Evolutionary conservation across 2,329 filamentous ascomycete genomes (phyloP), one percentile per base, ranked within the genome.

Genomic region (Pseudopithomyces chartarum): DNA sequence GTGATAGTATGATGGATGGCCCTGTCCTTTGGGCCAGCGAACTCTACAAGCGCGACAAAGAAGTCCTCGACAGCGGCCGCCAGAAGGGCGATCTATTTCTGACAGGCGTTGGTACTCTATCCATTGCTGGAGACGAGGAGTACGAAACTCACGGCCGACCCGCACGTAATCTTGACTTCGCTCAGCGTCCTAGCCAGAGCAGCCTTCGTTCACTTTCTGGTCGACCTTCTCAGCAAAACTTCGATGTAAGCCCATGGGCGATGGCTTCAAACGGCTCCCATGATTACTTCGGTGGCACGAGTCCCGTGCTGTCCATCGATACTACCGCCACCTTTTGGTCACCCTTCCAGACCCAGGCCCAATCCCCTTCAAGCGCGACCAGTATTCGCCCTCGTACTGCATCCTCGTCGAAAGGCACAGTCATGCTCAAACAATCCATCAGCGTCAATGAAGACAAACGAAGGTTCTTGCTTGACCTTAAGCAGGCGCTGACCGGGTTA

Each of bases 1-100:
- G 91, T 26, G 91, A 96, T 57, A 92, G 87, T 44, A 87, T 96
- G 59, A 82, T 90, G 58, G 91, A 96, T 36, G 91, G 90, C 0
- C 92, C 94, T 0, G 91, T 96, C 0, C 80, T 98, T 2, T 97
- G 92, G 92, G 92, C 92, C 0, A 97, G 92, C 69, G 90, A 96
- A 56, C 82, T 99, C 0, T 98, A 91, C 71, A 85, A 88, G 56
- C 85, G 90, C 20, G 93, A 97, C 66, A 88, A 90, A 59, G 81
- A 84, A 40, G 78, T 84, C 52, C 84, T 87, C 53, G 80, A 82
- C 58, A 79, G 78, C 56, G 80, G 80, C 12, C 74, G 78, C 13
- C 79, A 81, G 59, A 82, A 81, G 56, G 80, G 80, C 2, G 80
- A 82, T 55, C 65, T 81, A 1, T 80, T 80, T 60, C 59, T 79